A percentile compares a stretch with the other conserved stretches of the same genome.
phyloP scores from a whole-genome alignment of 768 basidiomycete genomes.

The Tremella fuciformis region DNA sequence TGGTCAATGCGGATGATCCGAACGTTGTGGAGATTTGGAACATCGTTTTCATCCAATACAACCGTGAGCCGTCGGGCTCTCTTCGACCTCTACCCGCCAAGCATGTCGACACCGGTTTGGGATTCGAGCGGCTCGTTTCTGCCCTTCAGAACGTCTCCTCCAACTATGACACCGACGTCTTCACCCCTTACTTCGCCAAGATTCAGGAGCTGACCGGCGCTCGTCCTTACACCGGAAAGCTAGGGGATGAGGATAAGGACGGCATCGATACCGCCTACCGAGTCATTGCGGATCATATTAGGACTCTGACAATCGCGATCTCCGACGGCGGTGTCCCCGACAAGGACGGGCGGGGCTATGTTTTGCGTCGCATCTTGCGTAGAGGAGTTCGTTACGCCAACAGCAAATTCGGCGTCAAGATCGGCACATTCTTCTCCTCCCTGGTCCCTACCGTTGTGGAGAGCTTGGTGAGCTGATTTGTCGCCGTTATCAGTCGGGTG shows the following conservation, averaged over 20 bases:
- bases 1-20: slow-evolving; percentile 95
- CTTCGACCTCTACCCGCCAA: slow-evolving; percentile 78
- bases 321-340: slow-evolving; percentile 95
- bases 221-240: slow-evolving; percentile 80
- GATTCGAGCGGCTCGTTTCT: slow-evolving; percentile 95
- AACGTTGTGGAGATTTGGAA: slow-evolving; percentile 96
- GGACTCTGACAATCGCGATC: slow-evolving; percentile 91
- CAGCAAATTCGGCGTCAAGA: slow-evolving; percentile 87
- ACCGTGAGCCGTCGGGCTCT: slow-evolving; percentile 83
- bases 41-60: slow-evolving; percentile 99
- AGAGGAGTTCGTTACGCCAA: slow-evolving; percentile 92
- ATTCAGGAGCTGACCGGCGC: slow-evolving; percentile 87
- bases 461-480: slow-evolving; percentile 64
- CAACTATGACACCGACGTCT: slow-evolving; percentile 98
- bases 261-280: slow-evolving; percentile 97
- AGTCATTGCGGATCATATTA: slow-evolving; percentile 90
- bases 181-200: slow-evolving; percentile 78
- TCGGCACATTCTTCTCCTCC: slow-evolving; percentile 92
- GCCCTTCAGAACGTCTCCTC: slow-evolving; percentile 84
- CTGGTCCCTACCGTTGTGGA: slow-evolving; percentile 85
- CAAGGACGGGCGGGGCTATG: slow-evolving; percentile 94
- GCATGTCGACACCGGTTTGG: slow-evolving; percentile 99
- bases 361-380: slow-evolving; percentile 87
- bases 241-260: slow-evolving; percentile 90
- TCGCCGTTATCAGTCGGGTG: background rate